Evolutionary conservation across 306 rosid species (phyloP).

Genomic region (Urtica urens): DNA sequence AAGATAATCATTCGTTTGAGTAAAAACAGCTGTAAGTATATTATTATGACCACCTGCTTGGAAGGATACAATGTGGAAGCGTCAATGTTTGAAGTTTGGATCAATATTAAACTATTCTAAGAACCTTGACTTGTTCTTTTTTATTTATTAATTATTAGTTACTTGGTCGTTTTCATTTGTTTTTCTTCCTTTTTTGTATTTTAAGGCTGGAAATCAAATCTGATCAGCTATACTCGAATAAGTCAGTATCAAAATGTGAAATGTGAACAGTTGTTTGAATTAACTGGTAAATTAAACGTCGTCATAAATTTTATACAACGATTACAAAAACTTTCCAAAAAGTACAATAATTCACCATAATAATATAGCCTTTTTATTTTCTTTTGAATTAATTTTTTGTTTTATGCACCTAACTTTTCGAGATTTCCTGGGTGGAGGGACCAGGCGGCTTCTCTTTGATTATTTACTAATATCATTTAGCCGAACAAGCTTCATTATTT

Average conservation of each 20-base stretch:
- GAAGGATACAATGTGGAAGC: not conserved
- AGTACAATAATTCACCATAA: constrained; percentile 4
- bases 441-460: constrained; percentile 26
- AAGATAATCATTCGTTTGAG: not conserved
- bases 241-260: too few species aligned
- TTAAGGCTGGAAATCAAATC: not conserved
- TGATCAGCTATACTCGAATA: not conserved
- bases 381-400: not conserved
- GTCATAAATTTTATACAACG: not conserved
- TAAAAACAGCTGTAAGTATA: not conserved
- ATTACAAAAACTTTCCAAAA: not conserved
- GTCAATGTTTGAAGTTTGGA: not conserved
- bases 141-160: too few species aligned
- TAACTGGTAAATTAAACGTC: too few species aligned
- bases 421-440: not conserved
- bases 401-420: constrained; percentile 15
- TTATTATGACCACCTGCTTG: not conserved
- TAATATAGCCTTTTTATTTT: too few species aligned
- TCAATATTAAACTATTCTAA: not conserved
- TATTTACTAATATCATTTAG: too few species aligned
- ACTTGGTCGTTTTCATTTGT: too few species aligned
- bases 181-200: too few species aligned
- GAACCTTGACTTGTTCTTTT: constrained; percentile 16
- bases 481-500: too few species aligned
- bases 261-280: too few species aligned